phyloP scores from a whole-genome alignment of 306 rosid genomes.

The Leucaena leucocephala region DNA sequence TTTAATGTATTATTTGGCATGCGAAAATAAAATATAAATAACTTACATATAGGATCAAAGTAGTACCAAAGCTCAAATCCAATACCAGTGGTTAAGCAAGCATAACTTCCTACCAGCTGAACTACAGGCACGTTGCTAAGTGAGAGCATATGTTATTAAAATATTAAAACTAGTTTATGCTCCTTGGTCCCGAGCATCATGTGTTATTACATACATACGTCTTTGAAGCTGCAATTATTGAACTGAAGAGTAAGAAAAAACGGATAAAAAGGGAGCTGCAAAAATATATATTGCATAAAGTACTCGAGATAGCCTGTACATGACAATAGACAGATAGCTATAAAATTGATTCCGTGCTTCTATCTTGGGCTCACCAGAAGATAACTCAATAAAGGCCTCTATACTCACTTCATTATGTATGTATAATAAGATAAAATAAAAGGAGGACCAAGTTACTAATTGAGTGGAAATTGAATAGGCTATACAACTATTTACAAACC shows the following conservation, averaged over 20 bases:
- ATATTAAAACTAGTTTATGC: too few relatives aligned
- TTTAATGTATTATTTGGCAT: too few relatives aligned
- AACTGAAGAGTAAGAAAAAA: background rate
- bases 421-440: slow-evolving; percentile 31
- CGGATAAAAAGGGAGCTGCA: background rate
- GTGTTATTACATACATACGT: background rate
- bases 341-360: slow-evolving; percentile 30
- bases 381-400: slow-evolving; percentile 41
- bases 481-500: slow-evolving; percentile 70
- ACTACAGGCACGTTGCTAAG: background rate
- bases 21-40: too few relatives aligned
- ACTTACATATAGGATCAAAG: too few relatives aligned
- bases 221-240: background rate
- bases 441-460: slow-evolving; percentile 41
- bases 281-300: slow-evolving; percentile 22
- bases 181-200: background rate
- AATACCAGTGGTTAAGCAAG: too few relatives aligned
- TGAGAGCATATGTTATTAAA: background rate
- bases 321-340: slow-evolving; percentile 19
- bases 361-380: slow-evolving; percentile 30
- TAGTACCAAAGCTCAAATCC: too few relatives aligned
- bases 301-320: slow-evolving; percentile 40
- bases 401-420: slow-evolving; percentile 20
- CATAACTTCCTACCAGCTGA: background rate
- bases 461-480: slow-evolving; percentile 57